Evolutionary conservation across 192 early-diverging fungal genomes (phyloP).

Genomic region (Mortierella antarctica): DNA sequence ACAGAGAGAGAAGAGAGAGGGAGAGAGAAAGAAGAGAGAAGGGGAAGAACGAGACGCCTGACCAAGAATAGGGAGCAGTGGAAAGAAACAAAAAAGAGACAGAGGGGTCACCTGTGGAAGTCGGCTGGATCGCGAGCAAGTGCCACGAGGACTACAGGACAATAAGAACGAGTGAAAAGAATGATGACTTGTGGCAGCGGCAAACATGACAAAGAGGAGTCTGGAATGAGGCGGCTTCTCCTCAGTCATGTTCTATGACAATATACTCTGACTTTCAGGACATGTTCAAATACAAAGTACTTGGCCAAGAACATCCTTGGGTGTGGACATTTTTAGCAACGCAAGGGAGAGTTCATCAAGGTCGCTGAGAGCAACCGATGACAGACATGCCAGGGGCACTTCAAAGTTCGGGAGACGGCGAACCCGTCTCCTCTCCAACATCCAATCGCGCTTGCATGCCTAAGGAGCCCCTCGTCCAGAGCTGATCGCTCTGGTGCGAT

Average conservation of each 20-base stretch:
- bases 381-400: too few relatives aligned
- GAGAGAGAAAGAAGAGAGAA: neutral
- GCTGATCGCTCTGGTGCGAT: too few relatives aligned
- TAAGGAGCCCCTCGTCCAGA: too few relatives aligned
- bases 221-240: neutral
- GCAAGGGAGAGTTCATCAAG: too few relatives aligned
- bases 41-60: neutral
- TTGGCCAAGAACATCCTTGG: too few relatives aligned
- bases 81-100: neutral
- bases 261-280: conserved; percentile 62
- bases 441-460: too few relatives aligned
- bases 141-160: neutral
- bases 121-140: neutral
- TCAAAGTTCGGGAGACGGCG: too few relatives aligned
- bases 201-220: neutral
- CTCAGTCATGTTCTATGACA: neutral
- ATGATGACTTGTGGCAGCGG: neutral
- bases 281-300: conserved; percentile 75
- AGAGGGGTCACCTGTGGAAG: neutral
- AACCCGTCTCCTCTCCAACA: too few relatives aligned
- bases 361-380: too few relatives aligned
- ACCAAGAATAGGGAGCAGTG: neutral
- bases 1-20: conserved; percentile 8
- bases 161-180: neutral
- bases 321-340: too few relatives aligned